Base-by-base conservation (phyloP, 139 green algal species). In the Picochlorum sp. region DNA sequence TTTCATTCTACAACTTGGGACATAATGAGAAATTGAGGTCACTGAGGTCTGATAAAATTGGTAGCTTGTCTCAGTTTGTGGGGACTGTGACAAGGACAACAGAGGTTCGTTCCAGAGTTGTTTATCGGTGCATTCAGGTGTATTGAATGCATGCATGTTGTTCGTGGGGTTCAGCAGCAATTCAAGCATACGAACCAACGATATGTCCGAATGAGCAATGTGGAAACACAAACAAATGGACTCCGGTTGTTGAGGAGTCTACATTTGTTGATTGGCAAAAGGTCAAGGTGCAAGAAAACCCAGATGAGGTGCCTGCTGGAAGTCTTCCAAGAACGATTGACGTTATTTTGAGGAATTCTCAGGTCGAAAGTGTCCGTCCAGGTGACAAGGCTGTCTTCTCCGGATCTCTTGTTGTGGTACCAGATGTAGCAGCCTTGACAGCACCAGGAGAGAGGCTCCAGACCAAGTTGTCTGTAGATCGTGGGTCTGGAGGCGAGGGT, bases 231-330 rank as follows among this genome's bases (percentile, higher is more conserved):
- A 54, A 62, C 26, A 63, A 72, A 14, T 99, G 84, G 80, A 71
- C 55, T n/a, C 76, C 97, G 45, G 61, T 89, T 37, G 81, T 84
- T n/a, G 86, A 97, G 30, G 73, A 96, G 56, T 95, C 83, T 68
- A 81, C 80, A 3, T 99, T 99, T 78, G 84, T 98, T 24, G 94
- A 99, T 79, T 98, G 94, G 94, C 94, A 99, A 83, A 82, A 91
- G 18, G 76, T 92, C 23, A 90, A 93, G 54, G 86, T 98, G 61
- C 94, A 99, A 82, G 94, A 98, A 76, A 86, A 82, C 32, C 73
- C 85, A 5, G 88, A 95, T 37, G 91, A 98, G 81, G 91, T 96
- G 49, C 93, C 93, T 10, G 84, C 92, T 20, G 94, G 94, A 34
- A 86, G 71, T 49, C 79, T 99, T 67, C 94, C 94, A 1, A 87